Percentiles rank a stretch among this genome's conserved stretches.
phyloP scores from a whole-genome alignment of 768 basidiomycete genomes.

The Boletus reticuloceps region DNA sequence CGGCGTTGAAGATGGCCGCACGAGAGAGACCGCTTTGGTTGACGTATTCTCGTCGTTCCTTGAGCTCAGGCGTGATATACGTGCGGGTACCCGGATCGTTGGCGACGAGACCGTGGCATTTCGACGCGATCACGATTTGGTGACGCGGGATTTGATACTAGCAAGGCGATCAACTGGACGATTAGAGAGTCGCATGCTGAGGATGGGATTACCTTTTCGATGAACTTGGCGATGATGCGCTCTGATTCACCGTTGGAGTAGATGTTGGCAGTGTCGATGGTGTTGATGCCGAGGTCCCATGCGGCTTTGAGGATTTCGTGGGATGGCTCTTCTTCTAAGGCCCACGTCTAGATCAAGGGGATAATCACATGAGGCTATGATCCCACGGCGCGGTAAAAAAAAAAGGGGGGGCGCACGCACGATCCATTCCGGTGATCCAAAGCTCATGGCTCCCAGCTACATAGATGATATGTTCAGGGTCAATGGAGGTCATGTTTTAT shows the following conservation, averaged over 20 bases:
- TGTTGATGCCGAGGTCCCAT: conserved; percentile 40
- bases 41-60: conserved; percentile 15
- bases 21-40: conserved; percentile 36
- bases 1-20: conserved; percentile 36
- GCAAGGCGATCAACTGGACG: neutral
- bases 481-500: no score
- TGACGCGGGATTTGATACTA: conserved; percentile 32
- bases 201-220: conserved; percentile 28
- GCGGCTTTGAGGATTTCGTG: conserved; percentile 37
- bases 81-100: conserved; percentile 1
- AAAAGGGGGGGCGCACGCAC: conserved; percentile 12
- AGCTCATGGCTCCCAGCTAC: conserved; percentile 27
- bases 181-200: no score
- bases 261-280: conserved; percentile 37
- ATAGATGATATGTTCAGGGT: neutral
- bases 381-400: neutral
- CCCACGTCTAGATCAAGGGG: conserved; percentile 19
- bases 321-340: conserved; percentile 27
- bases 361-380: neutral
- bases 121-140: conserved; percentile 32
- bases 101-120: conserved; percentile 19
- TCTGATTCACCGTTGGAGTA: conserved; percentile 38
- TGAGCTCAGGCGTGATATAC: neutral
- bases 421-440: conserved; percentile 29
- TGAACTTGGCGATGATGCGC: conserved; percentile 34